Conservation (phyloP, 768 basidiomycete genomes). For the Lyophyllum atratum region DNA sequence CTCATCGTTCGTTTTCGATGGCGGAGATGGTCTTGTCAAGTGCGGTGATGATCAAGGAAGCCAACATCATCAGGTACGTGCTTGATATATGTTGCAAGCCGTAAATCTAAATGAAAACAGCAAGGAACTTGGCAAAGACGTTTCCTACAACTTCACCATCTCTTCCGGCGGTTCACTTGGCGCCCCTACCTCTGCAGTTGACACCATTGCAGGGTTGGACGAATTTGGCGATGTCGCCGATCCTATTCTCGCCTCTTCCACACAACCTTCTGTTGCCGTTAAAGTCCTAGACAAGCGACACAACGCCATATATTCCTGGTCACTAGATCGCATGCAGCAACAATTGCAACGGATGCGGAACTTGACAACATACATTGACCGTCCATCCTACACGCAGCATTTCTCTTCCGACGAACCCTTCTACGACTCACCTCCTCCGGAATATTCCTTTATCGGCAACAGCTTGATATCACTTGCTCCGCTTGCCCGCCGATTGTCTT, state of each 20-base stretch:
- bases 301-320: conserved; percentile 90
- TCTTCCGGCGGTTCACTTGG: conserved; percentile 81
- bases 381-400: conserved; percentile 91
- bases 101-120: conserved; percentile 38
- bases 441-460: conserved; percentile 92
- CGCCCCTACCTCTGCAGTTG: conserved; percentile 79
- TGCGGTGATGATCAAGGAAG: conserved; percentile 90
- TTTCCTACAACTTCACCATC: conserved; percentile 91
- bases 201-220: conserved; percentile 83
- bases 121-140: conserved; percentile 84
- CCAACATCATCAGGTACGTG: conserved; percentile 83
- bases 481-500: conserved; percentile 74
- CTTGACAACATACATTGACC: conserved; percentile 84
- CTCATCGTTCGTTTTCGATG: conserved; percentile 87
- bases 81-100: neutral
- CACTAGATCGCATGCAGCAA: conserved; percentile 82
- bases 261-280: conserved; percentile 83
- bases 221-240: conserved; percentile 95
- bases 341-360: conserved; percentile 94
- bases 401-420: conserved; percentile 94
- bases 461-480: conserved; percentile 82
- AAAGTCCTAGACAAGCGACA: conserved; percentile 91
- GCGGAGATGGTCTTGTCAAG: conserved; percentile 84
- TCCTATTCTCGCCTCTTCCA: conserved; percentile 67
- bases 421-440: conserved; percentile 83